Percentiles rank a stretch among this genome's conserved stretches.
Evolutionary conservation across 208 protist genomes (phyloP).

Genomic region (Leishmania arabica): DNA sequence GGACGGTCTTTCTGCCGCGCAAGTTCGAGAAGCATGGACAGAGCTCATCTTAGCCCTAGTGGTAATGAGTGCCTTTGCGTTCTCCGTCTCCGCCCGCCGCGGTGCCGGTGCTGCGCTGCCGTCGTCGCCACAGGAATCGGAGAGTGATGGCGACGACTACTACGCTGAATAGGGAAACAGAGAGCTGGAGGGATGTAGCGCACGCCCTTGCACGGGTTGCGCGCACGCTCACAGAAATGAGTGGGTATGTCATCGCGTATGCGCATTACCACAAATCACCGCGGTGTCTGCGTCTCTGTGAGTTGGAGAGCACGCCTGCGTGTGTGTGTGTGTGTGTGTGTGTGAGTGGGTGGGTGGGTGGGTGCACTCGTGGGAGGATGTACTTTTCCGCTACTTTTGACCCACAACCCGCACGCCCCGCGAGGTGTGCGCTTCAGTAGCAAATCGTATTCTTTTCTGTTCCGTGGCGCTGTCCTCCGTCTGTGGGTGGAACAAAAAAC

Average conservation of each 20-base stretch:
- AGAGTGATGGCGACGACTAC: conserved; percentile 33
- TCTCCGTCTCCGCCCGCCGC: conserved; percentile 42
- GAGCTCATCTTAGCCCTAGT: conserved; percentile 35
- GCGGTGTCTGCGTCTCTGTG: not conserved
- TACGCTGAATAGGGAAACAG: conserved; percentile 10
- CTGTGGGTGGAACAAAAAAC: not conserved
- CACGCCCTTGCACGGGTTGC: not conserved
- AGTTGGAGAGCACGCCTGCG: not conserved
- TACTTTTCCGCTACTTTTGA: not conserved
- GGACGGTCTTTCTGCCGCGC: conserved; percentile 1
- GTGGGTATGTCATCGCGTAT: not conserved
- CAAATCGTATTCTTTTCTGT: not conserved
- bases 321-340: not conserved
- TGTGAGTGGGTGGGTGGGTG: not conserved
- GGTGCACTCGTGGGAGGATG: not conserved
- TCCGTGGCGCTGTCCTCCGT: not conserved
- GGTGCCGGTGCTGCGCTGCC: conserved; percentile 2
- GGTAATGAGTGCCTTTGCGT: conserved; percentile 28
- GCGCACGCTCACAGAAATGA: not conserved
- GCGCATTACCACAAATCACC: not conserved
- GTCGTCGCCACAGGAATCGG: not conserved
- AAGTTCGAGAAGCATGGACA: conserved; percentile 33
- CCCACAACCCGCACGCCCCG: not conserved
- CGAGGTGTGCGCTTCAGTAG: not conserved
- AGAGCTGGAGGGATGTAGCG: not conserved